A percentile compares a stretch with the other conserved stretches of the same genome.
Conservation (phyloP, 495 filamentous ascomycete genomes). For the Trichocladium uniseriatum region DNA sequence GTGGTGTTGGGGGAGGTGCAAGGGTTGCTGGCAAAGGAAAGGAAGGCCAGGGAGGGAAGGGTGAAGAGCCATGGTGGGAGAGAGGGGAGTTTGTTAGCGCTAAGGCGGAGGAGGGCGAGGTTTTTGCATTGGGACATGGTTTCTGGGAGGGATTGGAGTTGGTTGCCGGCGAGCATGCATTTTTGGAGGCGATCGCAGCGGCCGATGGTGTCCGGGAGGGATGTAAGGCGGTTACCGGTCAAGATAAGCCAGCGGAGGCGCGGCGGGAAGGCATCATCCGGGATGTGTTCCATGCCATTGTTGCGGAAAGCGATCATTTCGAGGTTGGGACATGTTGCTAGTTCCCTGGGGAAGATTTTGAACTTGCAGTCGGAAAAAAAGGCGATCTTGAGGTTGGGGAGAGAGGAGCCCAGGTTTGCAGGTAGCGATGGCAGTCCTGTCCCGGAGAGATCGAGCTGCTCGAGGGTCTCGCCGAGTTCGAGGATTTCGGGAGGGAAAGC, state of each 20-base stretch:
- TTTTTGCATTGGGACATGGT: conserved; percentile 35
- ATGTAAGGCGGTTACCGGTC: conserved; percentile 31
- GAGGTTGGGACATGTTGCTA: conserved; percentile 33
- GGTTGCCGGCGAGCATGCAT: conserved; percentile 38
- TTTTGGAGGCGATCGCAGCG: conserved; percentile 32
- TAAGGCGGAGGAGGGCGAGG: conserved; percentile 33
- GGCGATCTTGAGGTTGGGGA: conserved; percentile 36
- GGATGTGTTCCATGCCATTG: conserved; percentile 35
- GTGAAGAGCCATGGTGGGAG: conserved; percentile 36
- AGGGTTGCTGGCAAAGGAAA: conserved; percentile 39
- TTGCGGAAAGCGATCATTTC: conserved; percentile 39
- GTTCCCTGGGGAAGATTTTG: conserved; percentile 30
- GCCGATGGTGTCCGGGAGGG: conserved; percentile 32
- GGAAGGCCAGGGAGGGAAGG: conserved; percentile 36
- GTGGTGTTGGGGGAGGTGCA: conserved; percentile 22
- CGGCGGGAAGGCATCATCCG: conserved; percentile 33
- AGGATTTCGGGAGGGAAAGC: conserved; percentile 35
- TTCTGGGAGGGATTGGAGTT: conserved; percentile 24
- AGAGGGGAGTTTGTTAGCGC: conserved; percentile 27
- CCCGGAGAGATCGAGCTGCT: conserved; percentile 38
- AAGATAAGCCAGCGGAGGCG: conserved; percentile 38
- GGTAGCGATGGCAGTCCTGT: conserved; percentile 34
- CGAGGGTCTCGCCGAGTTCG: conserved; percentile 29
- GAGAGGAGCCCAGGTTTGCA: conserved; percentile 23
- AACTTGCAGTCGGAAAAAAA: conserved; percentile 41